phyloP scores from a whole-genome alignment of 2,329 filamentous ascomycete species.

The Talaromyces funiculosus region DNA sequence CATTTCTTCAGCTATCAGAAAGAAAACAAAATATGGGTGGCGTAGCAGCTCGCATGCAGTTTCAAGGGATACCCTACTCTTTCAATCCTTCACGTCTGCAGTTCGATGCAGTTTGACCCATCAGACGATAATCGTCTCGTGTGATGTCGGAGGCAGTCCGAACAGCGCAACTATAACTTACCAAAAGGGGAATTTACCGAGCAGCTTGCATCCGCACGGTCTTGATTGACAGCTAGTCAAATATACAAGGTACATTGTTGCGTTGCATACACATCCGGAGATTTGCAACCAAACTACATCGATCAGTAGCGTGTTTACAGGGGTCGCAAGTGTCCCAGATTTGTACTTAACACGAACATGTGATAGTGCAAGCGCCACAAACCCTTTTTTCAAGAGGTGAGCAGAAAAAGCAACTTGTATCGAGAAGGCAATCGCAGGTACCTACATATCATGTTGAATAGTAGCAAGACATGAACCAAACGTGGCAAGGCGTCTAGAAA shows the following conservation, averaged over 20 bases:
- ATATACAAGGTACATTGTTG: background rate
- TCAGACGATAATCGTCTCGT: background rate
- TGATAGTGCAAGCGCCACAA: slow-evolving; percentile 1
- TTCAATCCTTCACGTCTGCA: background rate
- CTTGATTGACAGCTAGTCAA: background rate
- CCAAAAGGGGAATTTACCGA: background rate
- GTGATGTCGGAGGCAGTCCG: background rate
- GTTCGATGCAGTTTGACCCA: background rate
- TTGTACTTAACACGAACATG: background rate
- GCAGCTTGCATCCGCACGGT: background rate
- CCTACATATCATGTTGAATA: background rate
- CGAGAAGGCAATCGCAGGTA: background rate
- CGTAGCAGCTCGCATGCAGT: background rate
- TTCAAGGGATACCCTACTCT: background rate
- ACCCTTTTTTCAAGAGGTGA: background rate
- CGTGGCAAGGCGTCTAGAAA: background rate
- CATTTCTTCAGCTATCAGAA: background rate
- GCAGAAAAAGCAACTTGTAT: background rate
- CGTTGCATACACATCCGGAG: background rate
- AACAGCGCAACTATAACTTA: background rate
- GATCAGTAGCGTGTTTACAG: slow-evolving; percentile 6
- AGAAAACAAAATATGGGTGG: background rate
- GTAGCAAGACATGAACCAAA: background rate
- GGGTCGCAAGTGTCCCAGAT: background rate
- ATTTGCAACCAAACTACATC: slow-evolving; percentile 7